Base-by-base conservation (phyloP, 78 protist genomes). In the Cavenderia fasciculata region DNA sequence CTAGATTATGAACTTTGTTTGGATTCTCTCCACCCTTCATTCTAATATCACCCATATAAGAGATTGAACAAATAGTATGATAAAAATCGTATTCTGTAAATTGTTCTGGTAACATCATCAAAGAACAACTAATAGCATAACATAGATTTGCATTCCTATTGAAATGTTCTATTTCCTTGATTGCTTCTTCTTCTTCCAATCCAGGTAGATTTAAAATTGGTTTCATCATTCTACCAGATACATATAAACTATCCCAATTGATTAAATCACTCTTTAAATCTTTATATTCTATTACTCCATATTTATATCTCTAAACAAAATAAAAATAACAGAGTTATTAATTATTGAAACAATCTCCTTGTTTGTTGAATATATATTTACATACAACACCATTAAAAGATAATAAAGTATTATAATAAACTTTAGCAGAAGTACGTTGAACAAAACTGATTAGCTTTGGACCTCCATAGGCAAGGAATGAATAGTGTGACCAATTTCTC, bases 11-110 rank as follows among this genome's bases (percentile, higher is more conserved):
- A 29, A 68, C 44, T 29, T 78, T 78, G 33, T 63, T 78, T 29
- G 87, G 87, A 78, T 78, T 78, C 41, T 78, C 87, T 0, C 74
- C 87, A 38, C 87, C 87, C 25, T 52, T 47, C 87, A 63, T 65
- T 78, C 87, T 78, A 25, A 78, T 78, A 51, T 78, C 87, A 25
- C 87, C 87, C 41, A 56, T 65, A 19, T 78, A 78, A 1, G 87
- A 78, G 38, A 78, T 10, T 4, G 73, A 63, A 21, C 43, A 66
- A 12, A 78, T 78, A 16, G 14, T 62, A 51, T 78, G 87, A 52
- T 19, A 65, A 14, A 78, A 68, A 5, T 78, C 57, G 40, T 78
- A 78, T 19, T 78, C 87, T 11, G 44, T 63, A 51, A 78, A 65
- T 16, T 33, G 14, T 65, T 46, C 36, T 6, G 74, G 74, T 40